These are phyloP conservation scores for Gnaphalium uliginosum DNA, from an alignment of 129 eudicot species.

Conservation along the genomic window DNA sequence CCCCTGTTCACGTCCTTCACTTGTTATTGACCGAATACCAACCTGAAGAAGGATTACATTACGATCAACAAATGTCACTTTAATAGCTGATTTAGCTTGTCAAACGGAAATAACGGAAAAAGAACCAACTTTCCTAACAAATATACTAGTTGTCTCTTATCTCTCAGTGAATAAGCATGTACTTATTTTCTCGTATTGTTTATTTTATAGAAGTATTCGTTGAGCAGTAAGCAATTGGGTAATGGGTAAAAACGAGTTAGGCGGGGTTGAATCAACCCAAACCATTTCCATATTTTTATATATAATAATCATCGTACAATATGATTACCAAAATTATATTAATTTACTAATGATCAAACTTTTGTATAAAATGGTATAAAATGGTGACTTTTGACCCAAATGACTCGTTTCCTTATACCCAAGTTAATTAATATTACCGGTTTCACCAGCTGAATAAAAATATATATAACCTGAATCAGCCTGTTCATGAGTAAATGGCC, in stretches of 20 bases:
- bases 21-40: slow-evolving; percentile 82
- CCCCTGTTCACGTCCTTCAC: slow-evolving; percentile 98
- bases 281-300: neutral
- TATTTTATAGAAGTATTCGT: neutral
- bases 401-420: neutral
- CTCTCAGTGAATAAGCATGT: neutral
- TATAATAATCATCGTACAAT: neutral
- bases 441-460: neutral
- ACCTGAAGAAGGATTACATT: slow-evolving; percentile 50
- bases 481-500: neutral
- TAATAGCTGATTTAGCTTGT: neutral
- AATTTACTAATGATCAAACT: neutral
- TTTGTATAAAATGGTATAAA: neutral
- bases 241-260: neutral
- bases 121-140: neutral
- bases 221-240: neutral
- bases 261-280: neutral
- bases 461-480: neutral
- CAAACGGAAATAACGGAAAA: slow-evolving; percentile 13
- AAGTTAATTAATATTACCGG: too few relatives aligned
- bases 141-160: slow-evolving; percentile 5
- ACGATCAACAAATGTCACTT: slow-evolving; percentile 10
- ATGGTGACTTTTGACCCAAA: neutral
- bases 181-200: slow-evolving; percentile 19
- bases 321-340: neutral